Conservation (phyloP, 2,329 filamentous ascomycete species). For the Colletotrichum musae region DNA sequence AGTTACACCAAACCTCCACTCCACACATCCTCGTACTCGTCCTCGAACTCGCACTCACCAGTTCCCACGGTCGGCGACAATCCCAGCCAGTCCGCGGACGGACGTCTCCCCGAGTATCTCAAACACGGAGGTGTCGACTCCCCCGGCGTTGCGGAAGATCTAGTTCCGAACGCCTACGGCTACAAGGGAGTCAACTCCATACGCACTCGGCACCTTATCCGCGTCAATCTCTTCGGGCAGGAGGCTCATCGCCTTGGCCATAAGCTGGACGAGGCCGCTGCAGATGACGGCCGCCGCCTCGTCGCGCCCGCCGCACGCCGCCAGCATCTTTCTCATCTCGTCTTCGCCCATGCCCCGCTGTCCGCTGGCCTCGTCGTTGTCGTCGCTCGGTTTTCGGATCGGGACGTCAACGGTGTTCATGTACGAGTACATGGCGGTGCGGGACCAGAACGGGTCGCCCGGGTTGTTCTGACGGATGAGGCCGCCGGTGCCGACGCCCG, state of each 20-base stretch:
- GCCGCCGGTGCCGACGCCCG: constrained; percentile 69
- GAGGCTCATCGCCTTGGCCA: constrained; percentile 62
- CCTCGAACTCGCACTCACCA: background rate
- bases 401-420: constrained; percentile 65
- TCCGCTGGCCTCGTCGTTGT: constrained; percentile 4
- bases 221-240: constrained; percentile 60
- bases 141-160: constrained; percentile 40
- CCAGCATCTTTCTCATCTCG: constrained; percentile 51
- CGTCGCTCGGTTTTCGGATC: constrained; percentile 45
- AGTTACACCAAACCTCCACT: no score
- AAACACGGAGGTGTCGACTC: constrained; percentile 38
- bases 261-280: constrained; percentile 55
- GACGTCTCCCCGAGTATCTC: constrained; percentile 39
- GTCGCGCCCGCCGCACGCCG: constrained; percentile 47
- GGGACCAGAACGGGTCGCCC: constrained; percentile 68
- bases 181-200: constrained; percentile 68
- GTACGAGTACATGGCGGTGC: constrained; percentile 62
- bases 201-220: constrained; percentile 57
- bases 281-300: constrained; percentile 53
- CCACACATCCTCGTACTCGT: no score
- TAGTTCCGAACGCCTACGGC: constrained; percentile 54
- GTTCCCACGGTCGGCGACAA: constrained; percentile 24
- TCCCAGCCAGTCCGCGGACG: constrained; percentile 17
- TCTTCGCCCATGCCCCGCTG: constrained; percentile 27
- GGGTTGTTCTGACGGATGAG: constrained; percentile 66